Evolutionary conservation across 768 basidiomycete genomes (phyloP).

Genomic region (Bullera alba): DNA sequence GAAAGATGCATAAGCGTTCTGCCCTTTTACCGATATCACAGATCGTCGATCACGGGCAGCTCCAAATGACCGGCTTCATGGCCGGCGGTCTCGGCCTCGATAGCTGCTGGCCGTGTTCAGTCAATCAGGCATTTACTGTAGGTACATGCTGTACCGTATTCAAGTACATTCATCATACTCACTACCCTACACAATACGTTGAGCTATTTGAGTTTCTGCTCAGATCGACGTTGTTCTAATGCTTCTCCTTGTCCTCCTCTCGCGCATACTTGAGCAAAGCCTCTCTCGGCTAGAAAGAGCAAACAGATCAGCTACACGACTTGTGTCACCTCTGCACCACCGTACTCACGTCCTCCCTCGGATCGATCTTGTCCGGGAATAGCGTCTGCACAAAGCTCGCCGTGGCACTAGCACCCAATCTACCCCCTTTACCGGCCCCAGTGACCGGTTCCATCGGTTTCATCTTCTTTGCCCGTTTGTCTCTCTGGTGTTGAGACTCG

Average conservation of each 20-base stretch:
- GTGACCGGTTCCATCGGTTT: slow-evolving; percentile 86
- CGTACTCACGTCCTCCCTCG: slow-evolving; percentile 78
- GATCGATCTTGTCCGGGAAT: slow-evolving; percentile 49
- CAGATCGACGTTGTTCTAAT: slow-evolving; percentile 6
- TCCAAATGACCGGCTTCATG: too few relatives aligned
- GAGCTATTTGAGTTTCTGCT: too few relatives aligned
- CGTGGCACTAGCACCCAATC: slow-evolving; percentile 93
- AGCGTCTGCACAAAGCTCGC: slow-evolving; percentile 94
- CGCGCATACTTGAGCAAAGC: slow-evolving; percentile 90
- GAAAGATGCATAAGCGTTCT: too few relatives aligned
- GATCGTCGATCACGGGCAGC: too few relatives aligned
- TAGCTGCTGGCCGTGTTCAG: too few relatives aligned
- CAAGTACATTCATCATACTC: too few relatives aligned
- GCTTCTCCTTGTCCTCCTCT: slow-evolving; percentile 56
- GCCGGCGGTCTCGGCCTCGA: too few relatives aligned
- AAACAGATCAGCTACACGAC: slow-evolving; percentile 9
- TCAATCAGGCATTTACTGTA: too few relatives aligned
- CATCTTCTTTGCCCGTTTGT: slow-evolving; percentile 85
- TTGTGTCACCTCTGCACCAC: not conserved
- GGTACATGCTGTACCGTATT: too few relatives aligned
- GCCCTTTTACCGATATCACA: too few relatives aligned
- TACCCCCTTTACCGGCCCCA: slow-evolving; percentile 86
- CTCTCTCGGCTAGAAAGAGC: slow-evolving; percentile 69
- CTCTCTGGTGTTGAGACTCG: slow-evolving; percentile 69
- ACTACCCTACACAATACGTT: too few relatives aligned